phyloP scores from a whole-genome alignment of 352 stramenopile species.

The Pythium graminicola region DNA sequence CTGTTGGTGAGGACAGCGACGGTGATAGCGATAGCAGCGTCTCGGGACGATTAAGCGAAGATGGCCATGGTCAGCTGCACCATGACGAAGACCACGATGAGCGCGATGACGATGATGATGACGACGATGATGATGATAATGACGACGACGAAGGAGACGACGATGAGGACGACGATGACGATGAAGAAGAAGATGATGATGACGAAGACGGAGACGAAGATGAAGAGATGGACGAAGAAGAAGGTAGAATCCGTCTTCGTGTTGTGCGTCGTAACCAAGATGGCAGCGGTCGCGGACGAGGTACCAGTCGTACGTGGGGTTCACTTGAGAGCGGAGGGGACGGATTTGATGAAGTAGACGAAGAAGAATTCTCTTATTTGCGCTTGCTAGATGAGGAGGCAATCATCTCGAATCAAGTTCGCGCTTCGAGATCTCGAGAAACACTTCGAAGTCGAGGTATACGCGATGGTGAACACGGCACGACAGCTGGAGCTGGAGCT shows the following conservation, averaged over 20 bases:
- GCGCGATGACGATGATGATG: conserved; percentile 51
- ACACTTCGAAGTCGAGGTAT: background rate
- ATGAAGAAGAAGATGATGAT: conserved; percentile 57
- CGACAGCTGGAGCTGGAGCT: background rate
- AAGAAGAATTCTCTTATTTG: conserved; percentile 82
- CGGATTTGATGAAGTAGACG: conserved; percentile 71
- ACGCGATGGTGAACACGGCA: conserved; percentile 1
- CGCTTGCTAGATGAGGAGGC: conserved; percentile 65
- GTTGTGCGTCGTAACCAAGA: conserved; percentile 20
- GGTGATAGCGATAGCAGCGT: conserved; percentile 60
- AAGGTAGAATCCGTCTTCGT: conserved; percentile 49
- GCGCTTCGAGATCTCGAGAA: conserved; percentile 5
- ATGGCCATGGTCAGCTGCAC: conserved; percentile 24
- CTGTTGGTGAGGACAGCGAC: conserved; percentile 30
- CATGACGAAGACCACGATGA: conserved; percentile 45
- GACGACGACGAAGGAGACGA: conserved; percentile 47
- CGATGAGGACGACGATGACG: conserved; percentile 42
- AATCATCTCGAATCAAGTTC: conserved; percentile 13
- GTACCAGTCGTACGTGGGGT: conserved; percentile 49
- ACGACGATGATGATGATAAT: conserved; percentile 56
- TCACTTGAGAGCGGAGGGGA: conserved; percentile 72
- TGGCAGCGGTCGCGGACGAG: conserved; percentile 14
- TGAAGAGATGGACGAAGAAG: conserved; percentile 61
- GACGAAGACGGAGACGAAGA: conserved; percentile 50
- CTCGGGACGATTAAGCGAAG: conserved; percentile 40